A percentile compares a stretch with the other conserved stretches of the same genome.
Evolutionary conservation across 805 yeast species (phyloP).

Genomic region (Teunomyces cretensis): DNA sequence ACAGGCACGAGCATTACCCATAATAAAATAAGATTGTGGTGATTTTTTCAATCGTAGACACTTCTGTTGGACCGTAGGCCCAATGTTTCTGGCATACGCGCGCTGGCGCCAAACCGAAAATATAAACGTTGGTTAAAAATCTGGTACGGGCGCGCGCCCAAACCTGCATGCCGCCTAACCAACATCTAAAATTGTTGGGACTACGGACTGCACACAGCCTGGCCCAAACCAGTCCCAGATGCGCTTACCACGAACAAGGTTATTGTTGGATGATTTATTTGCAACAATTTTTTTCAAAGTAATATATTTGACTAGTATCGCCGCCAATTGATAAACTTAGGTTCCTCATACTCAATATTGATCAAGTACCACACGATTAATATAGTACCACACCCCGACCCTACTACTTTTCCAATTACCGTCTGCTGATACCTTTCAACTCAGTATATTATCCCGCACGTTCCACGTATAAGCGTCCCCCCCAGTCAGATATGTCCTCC

Average conservation of each 20-base stretch:
- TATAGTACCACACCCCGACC: constrained; percentile 1
- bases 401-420: not conserved
- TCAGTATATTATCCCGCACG: too few relatives aligned
- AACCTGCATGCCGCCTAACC: not conserved
- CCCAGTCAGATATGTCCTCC: not conserved
- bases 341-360: constrained; percentile 1
- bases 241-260: not conserved
- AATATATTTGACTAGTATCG: constrained; percentile 2
- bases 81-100: not conserved
- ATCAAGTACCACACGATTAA: constrained; percentile 4
- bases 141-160: not conserved
- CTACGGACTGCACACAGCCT: not conserved
- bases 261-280: constrained; percentile 4
- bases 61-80: not conserved
- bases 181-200: constrained; percentile 4
- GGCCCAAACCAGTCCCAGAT: constrained; percentile 2
- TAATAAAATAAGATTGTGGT: not conserved
- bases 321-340: constrained; percentile 3
- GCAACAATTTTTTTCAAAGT: constrained; percentile 1
- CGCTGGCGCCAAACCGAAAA: not conserved
- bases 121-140: not conserved
- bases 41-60: not conserved
- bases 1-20: not conserved
- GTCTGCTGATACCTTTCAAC: too few relatives aligned
- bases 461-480: too few relatives aligned